Percentiles rank a stretch among this genome's conserved stretches.
These are phyloP conservation scores for Adansonia rubrostipa DNA, from an alignment of 441 rosid species.

Conservation along the genomic window DNA sequence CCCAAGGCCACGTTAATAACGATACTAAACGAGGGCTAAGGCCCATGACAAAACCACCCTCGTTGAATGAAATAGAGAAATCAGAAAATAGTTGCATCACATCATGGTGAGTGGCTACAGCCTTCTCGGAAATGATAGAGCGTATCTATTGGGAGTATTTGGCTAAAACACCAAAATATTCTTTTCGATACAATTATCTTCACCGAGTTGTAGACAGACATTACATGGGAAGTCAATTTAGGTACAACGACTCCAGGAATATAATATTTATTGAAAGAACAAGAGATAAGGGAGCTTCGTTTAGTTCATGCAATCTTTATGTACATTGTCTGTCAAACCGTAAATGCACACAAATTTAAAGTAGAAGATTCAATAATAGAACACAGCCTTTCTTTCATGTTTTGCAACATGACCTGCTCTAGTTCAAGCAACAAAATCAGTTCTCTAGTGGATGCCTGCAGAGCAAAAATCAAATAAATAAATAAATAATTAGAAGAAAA, in stretches of 20 bases:
- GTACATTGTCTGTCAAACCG: conserved; percentile 40
- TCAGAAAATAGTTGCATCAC: background rate
- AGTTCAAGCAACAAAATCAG: conserved; percentile 19
- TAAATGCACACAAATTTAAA: conserved; percentile 33
- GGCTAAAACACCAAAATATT: too few relatives aligned
- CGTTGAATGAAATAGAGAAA: conserved; percentile 33
- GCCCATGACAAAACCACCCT: too few relatives aligned
- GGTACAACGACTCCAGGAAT: background rate
- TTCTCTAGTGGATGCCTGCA: background rate
- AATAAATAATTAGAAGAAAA: background rate
- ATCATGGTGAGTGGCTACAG: too few relatives aligned
- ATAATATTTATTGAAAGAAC: background rate
- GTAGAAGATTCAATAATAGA: conserved; percentile 31
- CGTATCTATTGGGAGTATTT: too few relatives aligned
- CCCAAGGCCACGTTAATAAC: too few relatives aligned
- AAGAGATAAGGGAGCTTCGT: background rate
- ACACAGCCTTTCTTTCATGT: conserved; percentile 25
- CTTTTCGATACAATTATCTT: background rate
- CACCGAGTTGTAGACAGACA: background rate
- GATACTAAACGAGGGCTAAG: too few relatives aligned
- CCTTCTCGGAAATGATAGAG: too few relatives aligned
- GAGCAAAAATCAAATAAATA: background rate
- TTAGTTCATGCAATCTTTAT: conserved; percentile 42
- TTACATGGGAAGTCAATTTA: background rate
- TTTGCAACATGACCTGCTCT: conserved; percentile 34